These are phyloP conservation scores for Cyberlindnera sargentensis DNA, from an alignment of 805 yeast species.

Conservation along the genomic window DNA sequence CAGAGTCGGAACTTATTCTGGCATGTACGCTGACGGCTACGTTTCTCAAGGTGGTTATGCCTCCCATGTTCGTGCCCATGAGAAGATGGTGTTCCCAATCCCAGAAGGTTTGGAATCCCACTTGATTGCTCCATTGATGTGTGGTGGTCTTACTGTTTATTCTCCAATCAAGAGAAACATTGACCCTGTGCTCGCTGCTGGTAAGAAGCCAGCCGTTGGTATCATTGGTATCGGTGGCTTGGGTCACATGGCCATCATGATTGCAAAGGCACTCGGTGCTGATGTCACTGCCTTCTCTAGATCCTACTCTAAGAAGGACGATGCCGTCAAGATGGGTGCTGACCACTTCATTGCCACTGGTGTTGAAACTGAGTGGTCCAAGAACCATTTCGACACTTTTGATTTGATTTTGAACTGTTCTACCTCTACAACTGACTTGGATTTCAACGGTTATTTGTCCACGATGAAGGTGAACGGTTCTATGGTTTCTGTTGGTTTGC, in stretches of 20 bases:
- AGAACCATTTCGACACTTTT: slow-evolving; percentile 26
- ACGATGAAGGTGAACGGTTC: slow-evolving; percentile 51
- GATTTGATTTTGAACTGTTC: slow-evolving; percentile 47
- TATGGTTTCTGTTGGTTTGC: slow-evolving; percentile 63
- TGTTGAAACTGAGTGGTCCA: slow-evolving; percentile 38
- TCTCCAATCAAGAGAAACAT: slow-evolving; percentile 51
- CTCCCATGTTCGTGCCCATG: slow-evolving; percentile 57
- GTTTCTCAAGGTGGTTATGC: slow-evolving; percentile 62
- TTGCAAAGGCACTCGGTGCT: slow-evolving; percentile 56
- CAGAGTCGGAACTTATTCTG: slow-evolving; percentile 44
- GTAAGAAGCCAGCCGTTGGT: slow-evolving; percentile 36
- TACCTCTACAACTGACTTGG: slow-evolving; percentile 36
- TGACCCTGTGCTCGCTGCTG: slow-evolving; percentile 14
- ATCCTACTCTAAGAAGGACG: slow-evolving; percentile 38
- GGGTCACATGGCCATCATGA: slow-evolving; percentile 49
- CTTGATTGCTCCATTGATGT: slow-evolving; percentile 63
- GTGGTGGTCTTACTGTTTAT: slow-evolving; percentile 72
- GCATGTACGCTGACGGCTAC: slow-evolving; percentile 38
- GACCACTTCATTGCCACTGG: slow-evolving; percentile 47
- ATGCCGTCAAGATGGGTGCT: slow-evolving; percentile 46
- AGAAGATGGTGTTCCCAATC: slow-evolving; percentile 54
- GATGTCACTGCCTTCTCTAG: slow-evolving; percentile 53
- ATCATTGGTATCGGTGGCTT: slow-evolving; percentile 52
- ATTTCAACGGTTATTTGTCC: slow-evolving; percentile 39
- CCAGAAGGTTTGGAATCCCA: slow-evolving; percentile 48